A percentile compares a stretch with the other conserved stretches of the same genome.
Conservation (phyloP, 768 basidiomycete genomes). For the Leccinum truebloodii region DNA sequence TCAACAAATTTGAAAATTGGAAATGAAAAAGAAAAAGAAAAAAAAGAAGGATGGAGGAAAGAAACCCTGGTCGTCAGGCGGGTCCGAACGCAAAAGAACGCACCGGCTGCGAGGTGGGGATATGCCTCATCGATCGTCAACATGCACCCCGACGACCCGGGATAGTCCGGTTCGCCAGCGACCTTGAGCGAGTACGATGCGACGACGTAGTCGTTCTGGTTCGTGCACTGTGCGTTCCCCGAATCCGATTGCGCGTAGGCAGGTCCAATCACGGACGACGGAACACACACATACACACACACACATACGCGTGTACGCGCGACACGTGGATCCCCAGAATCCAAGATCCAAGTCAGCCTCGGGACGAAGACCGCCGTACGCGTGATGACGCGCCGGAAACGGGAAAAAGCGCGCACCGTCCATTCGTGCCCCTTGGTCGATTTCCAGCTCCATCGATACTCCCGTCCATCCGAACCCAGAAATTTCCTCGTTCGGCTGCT, state of each 20-base stretch:
- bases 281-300: neutral
- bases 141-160: constrained; percentile 57
- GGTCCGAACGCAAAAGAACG: constrained; percentile 18
- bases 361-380: neutral
- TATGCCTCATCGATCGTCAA: constrained; percentile 64
- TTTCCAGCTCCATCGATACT: constrained; percentile 61
- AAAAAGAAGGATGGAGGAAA: neutral
- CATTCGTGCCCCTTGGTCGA: constrained; percentile 56
- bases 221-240: constrained; percentile 49
- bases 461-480: constrained; percentile 55
- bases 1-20: neutral
- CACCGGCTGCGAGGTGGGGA: constrained; percentile 56
- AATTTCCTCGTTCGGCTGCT: constrained; percentile 55
- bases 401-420: constrained; percentile 47
- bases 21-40: neutral
- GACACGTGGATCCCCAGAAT: neutral
- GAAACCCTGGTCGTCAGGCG: constrained; percentile 9
- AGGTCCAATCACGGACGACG: neutral
- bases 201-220: constrained; percentile 49
- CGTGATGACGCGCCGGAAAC: neutral
- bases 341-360: neutral
- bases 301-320: neutral
- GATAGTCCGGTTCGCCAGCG: constrained; percentile 55
- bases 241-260: neutral
- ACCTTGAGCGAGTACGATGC: constrained; percentile 62